Percentiles rank a stretch among this genome's conserved stretches.
Conservation (phyloP, 768 basidiomycete genomes). For the Calocybe cyanea region DNA sequence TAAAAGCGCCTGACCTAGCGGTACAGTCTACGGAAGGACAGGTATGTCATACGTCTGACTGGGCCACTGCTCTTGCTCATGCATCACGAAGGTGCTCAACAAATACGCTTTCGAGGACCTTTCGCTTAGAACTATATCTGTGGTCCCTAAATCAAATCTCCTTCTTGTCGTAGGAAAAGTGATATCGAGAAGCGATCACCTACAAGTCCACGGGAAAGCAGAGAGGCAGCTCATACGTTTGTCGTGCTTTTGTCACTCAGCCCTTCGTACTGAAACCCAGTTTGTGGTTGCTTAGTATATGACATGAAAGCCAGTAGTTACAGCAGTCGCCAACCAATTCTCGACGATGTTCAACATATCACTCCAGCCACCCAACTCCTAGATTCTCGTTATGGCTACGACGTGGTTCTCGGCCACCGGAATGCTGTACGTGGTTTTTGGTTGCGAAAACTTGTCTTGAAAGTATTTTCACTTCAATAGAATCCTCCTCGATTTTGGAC, state of each 20-base stretch:
- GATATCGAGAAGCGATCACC: not conserved
- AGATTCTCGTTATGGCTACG: not conserved
- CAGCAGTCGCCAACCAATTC: not conserved
- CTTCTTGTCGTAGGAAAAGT: slow-evolving; percentile 1
- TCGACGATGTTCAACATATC: slow-evolving; percentile 7
- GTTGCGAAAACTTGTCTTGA: not conserved
- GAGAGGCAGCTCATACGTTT: slow-evolving; percentile 4
- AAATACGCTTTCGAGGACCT: not conserved
- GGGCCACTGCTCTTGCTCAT: not conserved
- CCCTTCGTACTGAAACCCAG: not conserved
- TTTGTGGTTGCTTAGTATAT: not conserved
- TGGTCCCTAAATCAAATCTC: not conserved
- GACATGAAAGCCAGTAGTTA: not conserved
- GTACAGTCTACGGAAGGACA: not conserved
- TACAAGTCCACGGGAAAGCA: not conserved
- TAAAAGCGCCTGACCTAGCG: not conserved
- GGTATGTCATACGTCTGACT: not conserved
- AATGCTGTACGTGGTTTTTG: not conserved
- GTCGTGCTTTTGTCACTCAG: not conserved
- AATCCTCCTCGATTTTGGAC: slow-evolving; percentile 1
- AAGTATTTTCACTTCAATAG: not conserved
- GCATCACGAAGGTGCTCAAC: not conserved
- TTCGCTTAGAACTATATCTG: not conserved
- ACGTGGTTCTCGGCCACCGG: slow-evolving; percentile 4
- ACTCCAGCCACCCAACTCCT: not conserved